Base-by-base conservation (phyloP, 2,329 filamentous ascomycete genomes). In the Fusarium sp. region DNA sequence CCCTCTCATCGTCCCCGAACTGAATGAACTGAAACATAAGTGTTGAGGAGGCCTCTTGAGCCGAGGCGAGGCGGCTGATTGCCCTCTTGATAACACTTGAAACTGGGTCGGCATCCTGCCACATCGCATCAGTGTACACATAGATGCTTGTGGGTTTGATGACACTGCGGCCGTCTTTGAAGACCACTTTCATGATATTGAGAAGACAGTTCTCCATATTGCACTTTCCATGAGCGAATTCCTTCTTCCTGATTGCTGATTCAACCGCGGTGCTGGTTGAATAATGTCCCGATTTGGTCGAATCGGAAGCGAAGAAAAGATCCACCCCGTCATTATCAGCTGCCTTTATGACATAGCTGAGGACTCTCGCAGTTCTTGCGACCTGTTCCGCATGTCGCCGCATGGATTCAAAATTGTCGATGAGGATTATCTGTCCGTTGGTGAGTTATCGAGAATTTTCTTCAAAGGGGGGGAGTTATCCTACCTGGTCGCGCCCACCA, bases 1-100 rank as follows among this genome's bases (percentile, higher is more conserved):
- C 64, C 0, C 6, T 5, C 5, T 5, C 0, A 4, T 25, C 25
- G 14, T 57, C 6, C 14, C 68, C 68, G 18, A 67, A 71, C 2
- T 58, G 68, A 13, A 71, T 67, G 13, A 71, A 71, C 30, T 71
- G 68, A 7, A 71, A 61, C 68, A 71, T 71, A 34, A 67, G 64
- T 5, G 30, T 35, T 13, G 54, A 48, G 1, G 48, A 7, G 2
- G 10, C 35, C 3, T 58, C 16, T 2, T 48, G n/a, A 0, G 37
- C 23, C 6, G 25, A 1, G 1, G n/a, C 20, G 6, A 67, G 34
- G 18, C 20, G n/a, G 2, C 7, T 14, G 11, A 61, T 61, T 35
- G 60, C 39, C 16, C n/a, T 20, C 13, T 18, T 43, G 37, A 71
- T 67, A 2, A 50, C 35, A 4, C 2, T 7, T 3, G 43, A 39